These are phyloP conservation scores for Entomortierella parvispora DNA, from an alignment of 192 early-diverging fungal species.

Conservation along the genomic window DNA sequence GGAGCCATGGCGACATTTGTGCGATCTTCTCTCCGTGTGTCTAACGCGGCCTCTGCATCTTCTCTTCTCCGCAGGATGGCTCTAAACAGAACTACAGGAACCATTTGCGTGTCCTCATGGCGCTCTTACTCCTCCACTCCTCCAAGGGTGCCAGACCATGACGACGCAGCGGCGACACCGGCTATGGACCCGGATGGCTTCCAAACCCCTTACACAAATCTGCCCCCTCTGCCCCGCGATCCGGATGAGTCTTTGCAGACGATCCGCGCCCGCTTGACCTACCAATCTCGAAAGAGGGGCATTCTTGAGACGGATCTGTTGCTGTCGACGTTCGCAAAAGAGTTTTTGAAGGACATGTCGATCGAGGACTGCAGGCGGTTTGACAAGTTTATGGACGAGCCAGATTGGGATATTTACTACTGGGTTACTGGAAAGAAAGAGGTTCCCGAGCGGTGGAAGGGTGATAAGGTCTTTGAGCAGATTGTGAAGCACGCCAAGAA, in stretches of 20 bases:
- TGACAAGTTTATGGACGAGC: conserved; percentile 84
- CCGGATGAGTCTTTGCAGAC: conserved; percentile 71
- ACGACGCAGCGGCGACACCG: conserved; percentile 16
- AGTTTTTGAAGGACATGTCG: conserved; percentile 64
- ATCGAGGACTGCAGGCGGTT: conserved; percentile 74
- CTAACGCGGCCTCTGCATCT: too few relatives aligned
- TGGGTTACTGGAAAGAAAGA: conserved; percentile 81
- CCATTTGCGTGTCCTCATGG: neutral
- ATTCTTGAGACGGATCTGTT: conserved; percentile 95
- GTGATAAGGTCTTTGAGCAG: conserved; percentile 65
- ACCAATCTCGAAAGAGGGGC: conserved; percentile 91
- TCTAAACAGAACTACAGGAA: too few relatives aligned
- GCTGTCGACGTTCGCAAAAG: conserved; percentile 86
- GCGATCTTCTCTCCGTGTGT: too few relatives aligned
- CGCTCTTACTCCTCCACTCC: conserved; percentile 14
- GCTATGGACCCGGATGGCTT: conserved; percentile 45
- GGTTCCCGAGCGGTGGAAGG: conserved; percentile 62
- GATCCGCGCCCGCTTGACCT: conserved; percentile 85
- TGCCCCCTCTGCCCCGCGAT: conserved; percentile 67
- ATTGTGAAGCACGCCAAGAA: conserved; percentile 84
- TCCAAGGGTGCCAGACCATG: conserved; percentile 25
- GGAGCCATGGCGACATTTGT: too few relatives aligned
- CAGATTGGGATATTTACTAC: conserved; percentile 98
- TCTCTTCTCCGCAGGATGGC: too few relatives aligned
- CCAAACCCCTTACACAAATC: conserved; percentile 49